A percentile compares a stretch with the other conserved stretches of the same genome.
These are phyloP conservation scores for Gremmenia infestans DNA, from an alignment of 2,329 filamentous ascomycete genomes.

Conservation along the genomic window DNA sequence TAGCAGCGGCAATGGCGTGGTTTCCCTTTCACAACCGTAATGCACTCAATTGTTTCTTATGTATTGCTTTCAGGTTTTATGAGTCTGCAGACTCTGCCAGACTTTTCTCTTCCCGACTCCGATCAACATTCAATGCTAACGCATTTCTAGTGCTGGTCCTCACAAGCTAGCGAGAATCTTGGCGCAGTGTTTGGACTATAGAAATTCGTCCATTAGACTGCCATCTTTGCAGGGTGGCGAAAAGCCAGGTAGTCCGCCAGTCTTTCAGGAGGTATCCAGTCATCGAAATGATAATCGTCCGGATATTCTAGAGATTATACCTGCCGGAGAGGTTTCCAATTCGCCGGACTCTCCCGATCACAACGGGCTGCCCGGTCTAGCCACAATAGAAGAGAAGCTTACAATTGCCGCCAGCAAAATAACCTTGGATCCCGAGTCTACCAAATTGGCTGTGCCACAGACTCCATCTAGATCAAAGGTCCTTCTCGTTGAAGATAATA, in stretches of 20 bases:
- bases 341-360: no score
- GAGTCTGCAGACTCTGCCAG: not conserved
- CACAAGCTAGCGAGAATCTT: slow-evolving; percentile 18
- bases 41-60: not conserved
- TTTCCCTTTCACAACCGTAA: slow-evolving; percentile 18
- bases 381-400: no score
- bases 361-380: no score
- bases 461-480: slow-evolving; percentile 13
- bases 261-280: no score
- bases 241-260: not conserved
- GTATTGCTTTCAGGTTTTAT: no score
- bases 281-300: no score
- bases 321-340: no score
- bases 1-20: slow-evolving; percentile 6
- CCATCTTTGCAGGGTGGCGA: not conserved
- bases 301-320: no score
- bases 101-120: not conserved
- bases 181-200: slow-evolving; percentile 14
- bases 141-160: slow-evolving; percentile 13
- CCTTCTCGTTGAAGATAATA: slow-evolving; percentile 37
- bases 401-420: no score
- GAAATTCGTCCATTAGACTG: not conserved
- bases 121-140: slow-evolving; percentile 1
- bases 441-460: not conserved
- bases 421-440: no score